Evolutionary conservation across 2,329 filamentous ascomycete species (phyloP).

Genomic region (Exophiala mesophila): DNA sequence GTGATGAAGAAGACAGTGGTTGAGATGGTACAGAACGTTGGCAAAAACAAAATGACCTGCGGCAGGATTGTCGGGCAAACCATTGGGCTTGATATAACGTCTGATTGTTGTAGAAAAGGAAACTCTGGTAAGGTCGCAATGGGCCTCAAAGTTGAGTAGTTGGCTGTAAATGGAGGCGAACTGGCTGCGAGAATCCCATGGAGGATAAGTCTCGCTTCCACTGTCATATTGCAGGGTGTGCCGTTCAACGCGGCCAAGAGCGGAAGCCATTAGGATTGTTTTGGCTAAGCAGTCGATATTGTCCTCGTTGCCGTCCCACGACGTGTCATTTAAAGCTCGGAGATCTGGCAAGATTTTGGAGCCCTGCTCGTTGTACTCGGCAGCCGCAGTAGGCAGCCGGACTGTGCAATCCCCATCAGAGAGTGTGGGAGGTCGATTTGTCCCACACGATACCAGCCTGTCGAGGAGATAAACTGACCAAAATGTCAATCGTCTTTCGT

Average conservation of each 20-base stretch:
- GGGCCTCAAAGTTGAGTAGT: conserved; percentile 32
- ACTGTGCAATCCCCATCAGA: conserved; percentile 28
- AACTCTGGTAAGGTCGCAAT: conserved; percentile 26
- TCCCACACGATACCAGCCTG: conserved; percentile 30
- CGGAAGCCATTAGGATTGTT: conserved; percentile 32
- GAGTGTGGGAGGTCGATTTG: conserved; percentile 16
- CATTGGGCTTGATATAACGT: conserved; percentile 8
- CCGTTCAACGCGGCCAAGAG: conserved; percentile 31
- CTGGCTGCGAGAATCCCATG: conserved; percentile 36
- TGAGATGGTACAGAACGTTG: conserved; percentile 33
- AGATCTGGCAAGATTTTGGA: conserved; percentile 22
- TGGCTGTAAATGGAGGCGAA: conserved; percentile 32
- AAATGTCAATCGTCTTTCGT: conserved; percentile 30
- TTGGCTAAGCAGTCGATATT: conserved; percentile 28
- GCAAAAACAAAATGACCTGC: conserved; percentile 32
- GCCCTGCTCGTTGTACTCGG: conserved; percentile 3
- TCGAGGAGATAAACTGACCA: conserved; percentile 33
- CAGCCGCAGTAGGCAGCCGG: conserved; percentile 28
- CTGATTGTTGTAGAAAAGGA: conserved; percentile 23
- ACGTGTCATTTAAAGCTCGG: conserved; percentile 20
- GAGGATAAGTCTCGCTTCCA: conserved; percentile 26
- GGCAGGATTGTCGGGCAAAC: conserved; percentile 23
- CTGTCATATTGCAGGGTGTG: conserved; percentile 28
- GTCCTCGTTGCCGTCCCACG: conserved; percentile 4
- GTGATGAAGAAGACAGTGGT: conserved; percentile 35